Evolutionary conservation across 768 basidiomycete genomes (phyloP), one percentile per base, ranked within the genome.

Genomic region (Termitomyces sp.): DNA sequence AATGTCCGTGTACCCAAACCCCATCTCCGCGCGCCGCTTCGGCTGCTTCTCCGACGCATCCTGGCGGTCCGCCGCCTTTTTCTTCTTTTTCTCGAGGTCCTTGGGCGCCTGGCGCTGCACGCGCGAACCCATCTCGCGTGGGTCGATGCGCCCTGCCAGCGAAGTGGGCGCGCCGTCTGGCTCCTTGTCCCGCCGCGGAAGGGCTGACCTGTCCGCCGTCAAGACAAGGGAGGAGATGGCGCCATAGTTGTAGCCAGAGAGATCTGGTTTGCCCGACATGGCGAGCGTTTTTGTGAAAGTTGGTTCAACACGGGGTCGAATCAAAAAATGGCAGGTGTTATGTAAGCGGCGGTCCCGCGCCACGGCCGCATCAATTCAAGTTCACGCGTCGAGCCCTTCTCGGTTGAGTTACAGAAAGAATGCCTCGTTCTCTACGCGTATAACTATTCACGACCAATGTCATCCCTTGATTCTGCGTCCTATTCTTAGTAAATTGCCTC

Each of bases 151-250:
- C 16, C 97, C 97, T 49, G 87, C 90, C 38, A 98, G 87, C 2
- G 95, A 89, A 16, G 96, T 96, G 11, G 96, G 92, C 8, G 94
- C 93, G 64, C 97, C 96, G 79, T 97, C 95, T 7, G 96, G 96
- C 73, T 99, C 96, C 77, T 92, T 92, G 82, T 96, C 93, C 64
- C 95, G 83, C 51, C 94, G 84, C 20, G 92, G 92, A 55, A 94
- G 77, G 2, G 81, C 84, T 55, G 91, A 90, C 57, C 88, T 81
- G 77, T 93, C 90, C 13, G 96, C 93, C n/a, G 92, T 95, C 70
- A 98, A 81, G 49, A 98, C 96, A 48, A 98, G 84, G 22, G 93
- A 95, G 33, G 94, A 94, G 71, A 98, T 96, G 58, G 92, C 92
- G 50, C 90, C 88, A 82, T 98, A 98, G 80, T 97, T 97, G 85